Percentiles rank a stretch among this genome's conserved stretches.
phyloP scores from a whole-genome alignment of 164 flowering plant species.

The Tetracentron sinense region DNA sequence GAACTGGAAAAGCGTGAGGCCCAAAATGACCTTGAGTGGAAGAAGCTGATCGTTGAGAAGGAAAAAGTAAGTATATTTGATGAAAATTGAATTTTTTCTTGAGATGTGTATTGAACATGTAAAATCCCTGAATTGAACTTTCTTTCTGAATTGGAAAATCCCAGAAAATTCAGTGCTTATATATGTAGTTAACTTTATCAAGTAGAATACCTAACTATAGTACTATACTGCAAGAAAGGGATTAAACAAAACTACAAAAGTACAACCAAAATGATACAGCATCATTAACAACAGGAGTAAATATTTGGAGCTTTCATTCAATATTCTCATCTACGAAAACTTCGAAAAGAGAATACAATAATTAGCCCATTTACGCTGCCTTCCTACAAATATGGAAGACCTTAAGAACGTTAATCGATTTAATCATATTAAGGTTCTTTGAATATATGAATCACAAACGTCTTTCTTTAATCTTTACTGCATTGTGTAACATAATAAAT shows the following conservation, averaged over 20 bases:
- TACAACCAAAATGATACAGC: neutral
- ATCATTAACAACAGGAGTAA: neutral
- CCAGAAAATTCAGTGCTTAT: neutral
- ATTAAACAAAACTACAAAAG: neutral
- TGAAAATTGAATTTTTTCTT: neutral
- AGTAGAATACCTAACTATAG: neutral
- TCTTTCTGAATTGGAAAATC: neutral
- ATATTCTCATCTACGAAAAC: neutral
- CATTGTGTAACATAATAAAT: too few species aligned
- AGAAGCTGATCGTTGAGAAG: conserved; percentile 5
- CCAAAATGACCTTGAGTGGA: conserved; percentile 4
- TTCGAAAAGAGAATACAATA: too few species aligned
- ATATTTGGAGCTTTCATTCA: too few species aligned
- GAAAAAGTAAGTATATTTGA: conserved; percentile 16
- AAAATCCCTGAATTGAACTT: neutral
- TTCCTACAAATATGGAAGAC: too few species aligned
- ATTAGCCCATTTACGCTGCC: too few species aligned
- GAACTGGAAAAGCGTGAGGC: conserved; percentile 15
- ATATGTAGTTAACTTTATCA: too few species aligned
- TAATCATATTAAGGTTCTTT: too few species aligned
- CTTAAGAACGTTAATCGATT: too few species aligned
- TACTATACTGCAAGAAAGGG: neutral
- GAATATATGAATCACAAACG: too few species aligned
- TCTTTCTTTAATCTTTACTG: too few species aligned
- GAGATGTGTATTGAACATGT: neutral